Conservation (phyloP, 129 eudicot species). For the Arctium minus region DNA sequence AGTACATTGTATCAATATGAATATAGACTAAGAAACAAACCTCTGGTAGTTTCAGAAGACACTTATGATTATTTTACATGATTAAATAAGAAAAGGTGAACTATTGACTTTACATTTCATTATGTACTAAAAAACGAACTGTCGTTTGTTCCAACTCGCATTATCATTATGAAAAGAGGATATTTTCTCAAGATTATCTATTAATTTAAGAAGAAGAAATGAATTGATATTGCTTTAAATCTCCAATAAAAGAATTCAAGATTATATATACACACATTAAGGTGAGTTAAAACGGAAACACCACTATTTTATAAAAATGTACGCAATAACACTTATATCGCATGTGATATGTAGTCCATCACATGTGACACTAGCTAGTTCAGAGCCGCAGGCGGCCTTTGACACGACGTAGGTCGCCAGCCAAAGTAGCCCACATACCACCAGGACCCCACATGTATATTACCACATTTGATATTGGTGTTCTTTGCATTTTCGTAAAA, state of each 20-base stretch:
- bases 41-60: conserved; percentile 6
- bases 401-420: too few relatives aligned
- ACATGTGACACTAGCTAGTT: too few relatives aligned
- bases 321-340: too few relatives aligned
- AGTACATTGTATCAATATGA: neutral
- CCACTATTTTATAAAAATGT: too few relatives aligned
- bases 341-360: too few relatives aligned
- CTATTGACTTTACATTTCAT: neutral
- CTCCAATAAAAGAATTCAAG: neutral
- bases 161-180: neutral
- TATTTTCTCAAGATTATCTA: neutral
- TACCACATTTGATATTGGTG: too few relatives aligned
- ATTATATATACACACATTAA: too few relatives aligned
- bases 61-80: neutral
- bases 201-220: neutral
- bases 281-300: too few relatives aligned
- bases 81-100: neutral
- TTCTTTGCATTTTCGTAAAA: too few relatives aligned
- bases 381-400: too few relatives aligned
- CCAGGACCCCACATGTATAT: too few relatives aligned
- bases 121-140: conserved; percentile 12
- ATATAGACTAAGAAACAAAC: conserved; percentile 10
- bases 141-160: neutral
- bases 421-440: too few relatives aligned
- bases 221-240: neutral